Percentiles rank a stretch among this genome's conserved stretches.
These are phyloP conservation scores for Allium fistulosum DNA, from an alignment of 106 monocot genomes.

Conservation along the genomic window DNA sequence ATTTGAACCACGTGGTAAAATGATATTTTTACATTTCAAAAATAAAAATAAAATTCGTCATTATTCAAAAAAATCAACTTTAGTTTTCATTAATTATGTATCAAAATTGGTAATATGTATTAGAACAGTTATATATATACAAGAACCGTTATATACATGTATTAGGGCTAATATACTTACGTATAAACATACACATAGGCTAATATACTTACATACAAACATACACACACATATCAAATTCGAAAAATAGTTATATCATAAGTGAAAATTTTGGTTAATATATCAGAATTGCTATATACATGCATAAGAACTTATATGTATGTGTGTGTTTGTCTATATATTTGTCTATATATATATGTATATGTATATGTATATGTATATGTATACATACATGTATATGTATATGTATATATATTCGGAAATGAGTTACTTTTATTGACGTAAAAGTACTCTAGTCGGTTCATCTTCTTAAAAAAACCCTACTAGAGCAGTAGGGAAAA, in stretches of 20 bases:
- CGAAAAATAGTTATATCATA: neutral
- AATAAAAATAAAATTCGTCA: too few relatives aligned
- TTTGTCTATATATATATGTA: neutral
- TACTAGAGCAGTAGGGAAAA: too few relatives aligned
- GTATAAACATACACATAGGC: neutral
- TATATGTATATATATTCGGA: neutral
- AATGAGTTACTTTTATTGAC: too few relatives aligned
- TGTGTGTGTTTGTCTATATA: neutral
- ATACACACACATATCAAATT: neutral
- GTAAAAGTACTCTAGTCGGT: too few relatives aligned
- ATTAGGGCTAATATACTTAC: neutral
- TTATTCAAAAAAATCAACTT: too few relatives aligned
- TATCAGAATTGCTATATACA: neutral
- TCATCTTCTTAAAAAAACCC: too few relatives aligned
- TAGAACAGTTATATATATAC: too few relatives aligned
- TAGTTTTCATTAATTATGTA: too few relatives aligned
- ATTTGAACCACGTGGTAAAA: too few relatives aligned
- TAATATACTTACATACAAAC: neutral
- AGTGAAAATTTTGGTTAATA: neutral
- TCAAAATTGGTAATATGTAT: too few relatives aligned
- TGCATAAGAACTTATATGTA: neutral
- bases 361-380: neutral
- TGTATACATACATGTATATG: neutral
- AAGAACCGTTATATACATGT: neutral
- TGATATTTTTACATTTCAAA: too few relatives aligned